phyloP scores from a whole-genome alignment of 176 grass and related monocot species.

The Oryza punctata region DNA sequence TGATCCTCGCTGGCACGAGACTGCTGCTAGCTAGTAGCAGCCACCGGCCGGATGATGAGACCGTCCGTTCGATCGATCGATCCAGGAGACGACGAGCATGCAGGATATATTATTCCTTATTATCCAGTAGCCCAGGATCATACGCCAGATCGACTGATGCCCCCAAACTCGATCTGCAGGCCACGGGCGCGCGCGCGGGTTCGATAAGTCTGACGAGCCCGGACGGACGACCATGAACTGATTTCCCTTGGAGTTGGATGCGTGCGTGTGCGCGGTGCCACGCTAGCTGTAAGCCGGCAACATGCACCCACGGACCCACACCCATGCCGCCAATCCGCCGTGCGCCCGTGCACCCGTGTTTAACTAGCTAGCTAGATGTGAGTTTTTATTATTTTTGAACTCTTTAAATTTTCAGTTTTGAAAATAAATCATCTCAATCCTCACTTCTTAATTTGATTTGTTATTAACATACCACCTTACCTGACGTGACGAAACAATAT shows the following conservation, averaged over 20 bases:
- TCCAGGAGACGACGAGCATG: not conserved
- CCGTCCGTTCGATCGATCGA: not conserved
- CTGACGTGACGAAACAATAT: no score
- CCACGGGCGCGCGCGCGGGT: not conserved
- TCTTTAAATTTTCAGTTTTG: no score
- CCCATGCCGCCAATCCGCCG: no score
- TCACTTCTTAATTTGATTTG: no score
- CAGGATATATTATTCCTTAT: not conserved
- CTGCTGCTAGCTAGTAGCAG: not conserved
- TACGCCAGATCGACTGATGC: not conserved
- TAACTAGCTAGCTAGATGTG: not conserved
- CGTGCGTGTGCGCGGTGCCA: not conserved
- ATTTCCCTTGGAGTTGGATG: not conserved
- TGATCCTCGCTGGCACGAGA: no score
- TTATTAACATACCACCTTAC: no score
- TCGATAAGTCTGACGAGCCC: not conserved
- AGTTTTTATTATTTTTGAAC: no score
- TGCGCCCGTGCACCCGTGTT: no score
- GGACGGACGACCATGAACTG: not conserved
- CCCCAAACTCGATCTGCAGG: not conserved
- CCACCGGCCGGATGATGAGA: not conserved
- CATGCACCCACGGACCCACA: not conserved
- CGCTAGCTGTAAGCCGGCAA: not conserved
- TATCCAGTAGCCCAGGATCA: not conserved
- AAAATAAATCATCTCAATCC: no score